Percentiles rank a stretch among this genome's conserved stretches.
Conservation (phyloP, 768 basidiomycete species). For the Chalciporus piperatus region DNA sequence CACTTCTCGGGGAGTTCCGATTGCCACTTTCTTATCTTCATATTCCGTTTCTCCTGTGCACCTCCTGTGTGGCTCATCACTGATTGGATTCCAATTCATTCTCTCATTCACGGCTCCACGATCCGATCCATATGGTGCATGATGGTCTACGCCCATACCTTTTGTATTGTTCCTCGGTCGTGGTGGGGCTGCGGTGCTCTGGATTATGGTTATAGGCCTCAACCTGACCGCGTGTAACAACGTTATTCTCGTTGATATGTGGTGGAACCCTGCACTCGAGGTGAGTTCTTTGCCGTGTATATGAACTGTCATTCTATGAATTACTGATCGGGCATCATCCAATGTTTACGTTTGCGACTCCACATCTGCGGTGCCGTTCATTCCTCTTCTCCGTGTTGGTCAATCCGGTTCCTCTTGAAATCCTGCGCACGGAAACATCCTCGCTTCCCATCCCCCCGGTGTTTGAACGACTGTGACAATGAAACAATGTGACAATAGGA, state of each 20-base stretch:
- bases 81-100: slow-evolving; percentile 13
- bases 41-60: background rate
- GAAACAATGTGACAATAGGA: slow-evolving; percentile 44
- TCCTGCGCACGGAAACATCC: background rate
- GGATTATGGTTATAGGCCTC: slow-evolving; percentile 50
- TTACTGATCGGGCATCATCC: slow-evolving; percentile 7
- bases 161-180: slow-evolving; percentile 1
- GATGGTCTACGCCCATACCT: background rate
- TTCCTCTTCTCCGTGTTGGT: background rate
- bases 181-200: background rate
- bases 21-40: background rate
- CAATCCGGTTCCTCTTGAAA: background rate
- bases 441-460: background rate
- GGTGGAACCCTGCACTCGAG: slow-evolving; percentile 93
- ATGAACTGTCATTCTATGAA: background rate
- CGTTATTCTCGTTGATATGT: slow-evolving; percentile 88
- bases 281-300: slow-evolving; percentile 35
- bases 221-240: slow-evolving; percentile 94
- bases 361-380: background rate
- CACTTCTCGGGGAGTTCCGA: background rate
- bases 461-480: background rate
- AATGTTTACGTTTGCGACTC: background rate
- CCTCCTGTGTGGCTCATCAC: background rate
- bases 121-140: background rate
- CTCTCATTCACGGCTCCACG: background rate